A percentile compares a stretch with the other conserved stretches of the same genome.
phyloP scores from a whole-genome alignment of 2,329 filamentous ascomycete species.

The Tetracladium maxilliforme region DNA sequence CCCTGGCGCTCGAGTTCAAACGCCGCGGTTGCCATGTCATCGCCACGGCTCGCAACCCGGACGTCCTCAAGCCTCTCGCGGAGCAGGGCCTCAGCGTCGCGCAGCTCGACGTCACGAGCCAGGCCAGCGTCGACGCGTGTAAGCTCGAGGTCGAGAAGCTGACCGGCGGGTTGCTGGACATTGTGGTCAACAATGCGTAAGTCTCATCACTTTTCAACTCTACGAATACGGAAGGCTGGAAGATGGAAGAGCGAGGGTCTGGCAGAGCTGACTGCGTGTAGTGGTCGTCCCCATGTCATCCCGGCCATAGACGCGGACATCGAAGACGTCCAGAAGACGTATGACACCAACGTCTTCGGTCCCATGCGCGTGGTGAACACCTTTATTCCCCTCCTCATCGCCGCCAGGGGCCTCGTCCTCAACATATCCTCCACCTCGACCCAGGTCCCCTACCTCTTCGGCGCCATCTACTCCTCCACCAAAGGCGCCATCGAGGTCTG shows the following conservation, averaged over 20 bases:
- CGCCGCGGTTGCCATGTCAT: conserved; percentile 19
- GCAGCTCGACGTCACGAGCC: conserved; percentile 21
- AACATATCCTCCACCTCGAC: conserved; percentile 27
- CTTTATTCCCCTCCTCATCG: conserved; percentile 17
- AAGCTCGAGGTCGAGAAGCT: conserved; percentile 12
- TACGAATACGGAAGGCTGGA: neutral
- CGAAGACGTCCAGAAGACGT: conserved; percentile 11
- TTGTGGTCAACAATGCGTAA: conserved; percentile 27
- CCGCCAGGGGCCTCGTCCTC: conserved; percentile 26
- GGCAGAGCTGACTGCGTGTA: conserved; percentile 2
- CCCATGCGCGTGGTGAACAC: conserved; percentile 14
- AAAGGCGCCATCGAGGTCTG: too few species aligned
- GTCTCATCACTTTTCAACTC: neutral
- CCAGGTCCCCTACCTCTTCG: too few species aligned
- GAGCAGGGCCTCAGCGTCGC: conserved; percentile 15
- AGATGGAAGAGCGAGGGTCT: too few species aligned
- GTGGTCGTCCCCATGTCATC: conserved; percentile 11
- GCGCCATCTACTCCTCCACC: too few species aligned
- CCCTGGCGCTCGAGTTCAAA: conserved; percentile 21
- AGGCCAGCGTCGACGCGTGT: conserved; percentile 14
- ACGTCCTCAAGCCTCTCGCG: conserved; percentile 15
- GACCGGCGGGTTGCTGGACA: conserved; percentile 21
- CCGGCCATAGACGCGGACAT: conserved; percentile 16
- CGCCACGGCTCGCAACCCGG: conserved; percentile 21
- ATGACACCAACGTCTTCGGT: conserved; percentile 16